phyloP scores from a whole-genome alignment of 2,329 filamentous ascomycete species.

The Pseudocercospora eumusae region DNA sequence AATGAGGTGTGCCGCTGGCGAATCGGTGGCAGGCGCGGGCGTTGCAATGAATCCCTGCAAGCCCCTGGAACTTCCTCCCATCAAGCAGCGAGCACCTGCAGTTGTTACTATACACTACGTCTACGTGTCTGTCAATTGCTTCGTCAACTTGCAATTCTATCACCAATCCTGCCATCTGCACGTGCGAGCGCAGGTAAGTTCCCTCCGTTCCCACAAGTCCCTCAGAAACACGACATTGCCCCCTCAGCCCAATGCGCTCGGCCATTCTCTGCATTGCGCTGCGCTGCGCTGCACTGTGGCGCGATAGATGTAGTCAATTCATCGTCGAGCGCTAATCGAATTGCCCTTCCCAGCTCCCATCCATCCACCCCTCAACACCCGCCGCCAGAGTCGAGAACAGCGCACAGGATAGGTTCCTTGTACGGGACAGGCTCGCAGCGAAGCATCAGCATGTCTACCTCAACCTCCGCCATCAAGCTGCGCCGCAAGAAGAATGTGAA shows the following conservation, averaged over 20 bases:
- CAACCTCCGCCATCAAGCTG: slow-evolving; percentile 70
- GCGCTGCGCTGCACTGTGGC: not conserved
- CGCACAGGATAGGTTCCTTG: slow-evolving; percentile 31
- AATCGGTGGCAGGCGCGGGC: slow-evolving; percentile 13
- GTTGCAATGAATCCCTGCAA: slow-evolving; percentile 20
- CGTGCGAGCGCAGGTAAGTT: slow-evolving; percentile 20
- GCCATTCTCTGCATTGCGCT: not conserved
- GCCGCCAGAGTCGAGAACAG: slow-evolving; percentile 16
- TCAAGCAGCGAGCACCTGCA: slow-evolving; percentile 15
- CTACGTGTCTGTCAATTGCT: slow-evolving; percentile 6
- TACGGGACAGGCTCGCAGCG: slow-evolving; percentile 23
- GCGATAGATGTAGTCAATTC: not conserved
- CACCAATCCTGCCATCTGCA: not conserved
- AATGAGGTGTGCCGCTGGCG: slow-evolving; percentile 7
- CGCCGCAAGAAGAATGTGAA: slow-evolving; percentile 99
- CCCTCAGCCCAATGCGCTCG: slow-evolving; percentile 1
- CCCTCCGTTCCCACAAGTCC: not conserved
- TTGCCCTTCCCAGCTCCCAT: not conserved
- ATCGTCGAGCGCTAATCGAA: slow-evolving; percentile 9
- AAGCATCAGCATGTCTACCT: slow-evolving; percentile 38
- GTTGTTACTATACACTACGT: slow-evolving; percentile 9
- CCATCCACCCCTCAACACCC: not conserved
- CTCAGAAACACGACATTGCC: slow-evolving; percentile 9
- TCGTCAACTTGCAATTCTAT: not conserved
- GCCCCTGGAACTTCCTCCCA: slow-evolving; percentile 21